Evolutionary conservation across 2,329 filamentous ascomycete species (phyloP).

Genomic region (Penicillium sp.): DNA sequence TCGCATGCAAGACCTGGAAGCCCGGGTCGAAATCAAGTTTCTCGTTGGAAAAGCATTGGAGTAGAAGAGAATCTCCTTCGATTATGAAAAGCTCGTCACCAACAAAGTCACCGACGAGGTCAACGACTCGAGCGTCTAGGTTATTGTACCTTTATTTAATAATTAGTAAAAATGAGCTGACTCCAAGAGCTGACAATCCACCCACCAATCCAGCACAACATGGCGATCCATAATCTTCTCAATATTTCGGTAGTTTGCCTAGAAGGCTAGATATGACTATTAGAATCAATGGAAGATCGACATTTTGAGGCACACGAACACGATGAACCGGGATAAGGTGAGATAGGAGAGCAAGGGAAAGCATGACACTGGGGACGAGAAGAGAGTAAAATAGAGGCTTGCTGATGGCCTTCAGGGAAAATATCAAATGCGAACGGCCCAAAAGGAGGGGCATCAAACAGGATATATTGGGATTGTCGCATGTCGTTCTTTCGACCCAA

Average conservation of each 20-base stretch:
- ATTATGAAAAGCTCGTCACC: constrained; percentile 70
- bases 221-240: neutral
- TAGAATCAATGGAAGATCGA: neutral
- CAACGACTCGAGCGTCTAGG: constrained; percentile 50
- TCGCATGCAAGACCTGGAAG: constrained; percentile 69
- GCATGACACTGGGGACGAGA: neutral
- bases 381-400: neutral
- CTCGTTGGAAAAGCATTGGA: constrained; percentile 60
- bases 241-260: neutral
- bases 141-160: neutral
- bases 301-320: too few relatives aligned
- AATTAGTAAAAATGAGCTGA: neutral
- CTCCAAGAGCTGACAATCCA: neutral
- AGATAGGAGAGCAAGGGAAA: neutral
- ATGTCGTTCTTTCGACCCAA: neutral
- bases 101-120: constrained; percentile 72
- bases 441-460: neutral
- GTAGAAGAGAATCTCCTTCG: constrained; percentile 69
- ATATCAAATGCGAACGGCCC: neutral
- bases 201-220: neutral
- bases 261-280: neutral
- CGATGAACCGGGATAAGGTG: neutral
- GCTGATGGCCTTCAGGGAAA: neutral
- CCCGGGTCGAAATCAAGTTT: constrained; percentile 62
- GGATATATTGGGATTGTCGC: neutral